These are phyloP conservation scores for Pichia paraexigua DNA, from an alignment of 805 yeast genomes.

Conservation along the genomic window DNA sequence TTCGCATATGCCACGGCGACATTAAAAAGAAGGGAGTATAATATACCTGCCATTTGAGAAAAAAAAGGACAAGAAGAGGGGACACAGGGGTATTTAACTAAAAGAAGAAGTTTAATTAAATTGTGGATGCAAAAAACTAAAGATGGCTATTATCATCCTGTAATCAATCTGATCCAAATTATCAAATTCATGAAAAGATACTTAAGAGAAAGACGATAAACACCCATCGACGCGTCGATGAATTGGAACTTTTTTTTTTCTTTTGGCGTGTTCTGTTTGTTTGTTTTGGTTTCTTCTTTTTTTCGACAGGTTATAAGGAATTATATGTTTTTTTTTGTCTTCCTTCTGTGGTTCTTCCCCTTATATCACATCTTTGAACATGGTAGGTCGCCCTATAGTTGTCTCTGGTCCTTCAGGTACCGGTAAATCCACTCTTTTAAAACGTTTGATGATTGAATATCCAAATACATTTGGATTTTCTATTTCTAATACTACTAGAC, in stretches of 20 bases:
- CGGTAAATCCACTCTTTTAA: constrained; percentile 91
- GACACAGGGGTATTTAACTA: too few species aligned
- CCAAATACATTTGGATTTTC: constrained; percentile 92
- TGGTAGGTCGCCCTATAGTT: constrained; percentile 68
- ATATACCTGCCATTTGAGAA: not conserved
- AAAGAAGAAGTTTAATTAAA: too few species aligned
- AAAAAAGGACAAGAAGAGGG: too few species aligned
- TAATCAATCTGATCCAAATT: too few species aligned
- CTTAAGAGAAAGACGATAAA: too few species aligned
- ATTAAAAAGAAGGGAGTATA: constrained; percentile 1
- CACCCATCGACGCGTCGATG: too few species aligned
- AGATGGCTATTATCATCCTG: too few species aligned
- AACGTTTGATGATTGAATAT: constrained; percentile 80
- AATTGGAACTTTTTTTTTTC: too few species aligned
- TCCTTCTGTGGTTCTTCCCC: not conserved
- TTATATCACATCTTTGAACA: not conserved
- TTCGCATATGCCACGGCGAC: not conserved
- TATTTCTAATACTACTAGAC: constrained; percentile 86
- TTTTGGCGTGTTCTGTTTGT: not conserved
- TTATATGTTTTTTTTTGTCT: not conserved
- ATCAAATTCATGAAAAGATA: too few species aligned
- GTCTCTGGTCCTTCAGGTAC: constrained; percentile 96
- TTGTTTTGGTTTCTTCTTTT: too few species aligned
- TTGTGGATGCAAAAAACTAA: too few species aligned
- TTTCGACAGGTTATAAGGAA: not conserved